Base-by-base conservation (phyloP, 2,329 filamentous ascomycete species). In the Clarireedia homoeocarpa region DNA sequence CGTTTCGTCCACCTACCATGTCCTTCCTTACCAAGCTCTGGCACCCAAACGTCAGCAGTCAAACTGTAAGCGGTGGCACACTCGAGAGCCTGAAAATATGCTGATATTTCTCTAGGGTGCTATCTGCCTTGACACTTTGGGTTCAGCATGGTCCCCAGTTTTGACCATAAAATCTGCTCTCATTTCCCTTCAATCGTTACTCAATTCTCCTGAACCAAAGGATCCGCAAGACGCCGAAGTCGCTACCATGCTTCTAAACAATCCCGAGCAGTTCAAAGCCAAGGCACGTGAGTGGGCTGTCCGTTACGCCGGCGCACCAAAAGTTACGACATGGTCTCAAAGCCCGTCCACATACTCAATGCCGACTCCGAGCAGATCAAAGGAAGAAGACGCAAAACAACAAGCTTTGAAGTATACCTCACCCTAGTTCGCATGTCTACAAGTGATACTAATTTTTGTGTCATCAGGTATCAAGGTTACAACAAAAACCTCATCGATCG, bases 221-320 rank as follows among this genome's bases (percentile, higher is more conserved):
- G 94, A 99, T 63, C 94, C 94, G 0, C 94, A 99, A 74, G 94
- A 99, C 67, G 91, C 91, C 40, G 90, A 96, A 71, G 94, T 97
- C 1, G 94, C 94, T 24, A 84, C 81, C 66, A 95, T 96, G 89
- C 79, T 97, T 67, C 77, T 95, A 58, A 81, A 85, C 2, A 81
- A 88, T 48, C 90, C 89, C 0, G 82, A 88, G 48, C 82, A 84
- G 56, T 97, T 96, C 67, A 84, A 88, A 54, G 79, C 83, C 61
- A 86, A 88, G 62, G 94, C 94, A 0, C 84, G 91, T 60, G 88
- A 96, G 62, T 99, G 94, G 94, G 89, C 94, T 3, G 82, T 95
- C 46, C 80, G 82, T 64, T 82, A 91, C 70, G 94, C 92, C 1
- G 83, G 85, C 34, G 94, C 94, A 15, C 88, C 88, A 1, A 74